These are phyloP conservation scores for Paralagenidium karlingii DNA, from an alignment of 352 stramenopile species.

Conservation along the genomic window DNA sequence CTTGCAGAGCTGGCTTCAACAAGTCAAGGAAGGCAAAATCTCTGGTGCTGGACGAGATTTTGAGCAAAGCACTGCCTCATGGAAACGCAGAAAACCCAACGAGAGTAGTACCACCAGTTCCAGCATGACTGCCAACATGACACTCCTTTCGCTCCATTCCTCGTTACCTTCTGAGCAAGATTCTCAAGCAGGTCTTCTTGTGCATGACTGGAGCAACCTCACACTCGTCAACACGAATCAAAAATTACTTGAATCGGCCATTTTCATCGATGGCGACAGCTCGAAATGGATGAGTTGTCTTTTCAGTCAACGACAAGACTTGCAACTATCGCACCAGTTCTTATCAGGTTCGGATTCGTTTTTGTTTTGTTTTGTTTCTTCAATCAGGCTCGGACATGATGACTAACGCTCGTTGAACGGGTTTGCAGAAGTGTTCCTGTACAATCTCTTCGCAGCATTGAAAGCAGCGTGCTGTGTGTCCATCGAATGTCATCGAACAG, in stretches of 20 bases:
- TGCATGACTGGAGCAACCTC: too few relatives aligned
- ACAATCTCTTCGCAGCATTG: constrained; percentile 36
- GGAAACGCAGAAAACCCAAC: too few relatives aligned
- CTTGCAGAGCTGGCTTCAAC: constrained; percentile 57
- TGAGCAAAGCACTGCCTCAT: too few relatives aligned
- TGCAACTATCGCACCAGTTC: constrained; percentile 23
- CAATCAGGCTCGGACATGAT: too few relatives aligned
- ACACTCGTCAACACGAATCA: too few relatives aligned
- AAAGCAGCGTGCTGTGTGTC: constrained; percentile 36
- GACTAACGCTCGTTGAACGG: background rate
- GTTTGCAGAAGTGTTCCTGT: constrained; percentile 33
- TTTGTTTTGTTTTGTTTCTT: background rate
- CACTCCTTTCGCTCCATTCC: too few relatives aligned
- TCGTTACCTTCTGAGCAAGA: too few relatives aligned
- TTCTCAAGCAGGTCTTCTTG: too few relatives aligned
- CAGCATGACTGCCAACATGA: too few relatives aligned
- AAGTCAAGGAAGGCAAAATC: constrained; percentile 69
- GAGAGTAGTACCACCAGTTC: too few relatives aligned
- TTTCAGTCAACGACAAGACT: constrained; percentile 18
- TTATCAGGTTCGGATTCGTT: constrained; percentile 10
- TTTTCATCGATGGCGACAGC: too few relatives aligned
- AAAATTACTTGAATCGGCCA: too few relatives aligned
- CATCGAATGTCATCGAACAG: constrained; percentile 32
- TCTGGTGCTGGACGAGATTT: constrained; percentile 52
- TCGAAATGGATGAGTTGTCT: constrained; percentile 24